These are phyloP conservation scores for Corylus americana DNA, from an alignment of 306 rosid species.

Conservation along the genomic window DNA sequence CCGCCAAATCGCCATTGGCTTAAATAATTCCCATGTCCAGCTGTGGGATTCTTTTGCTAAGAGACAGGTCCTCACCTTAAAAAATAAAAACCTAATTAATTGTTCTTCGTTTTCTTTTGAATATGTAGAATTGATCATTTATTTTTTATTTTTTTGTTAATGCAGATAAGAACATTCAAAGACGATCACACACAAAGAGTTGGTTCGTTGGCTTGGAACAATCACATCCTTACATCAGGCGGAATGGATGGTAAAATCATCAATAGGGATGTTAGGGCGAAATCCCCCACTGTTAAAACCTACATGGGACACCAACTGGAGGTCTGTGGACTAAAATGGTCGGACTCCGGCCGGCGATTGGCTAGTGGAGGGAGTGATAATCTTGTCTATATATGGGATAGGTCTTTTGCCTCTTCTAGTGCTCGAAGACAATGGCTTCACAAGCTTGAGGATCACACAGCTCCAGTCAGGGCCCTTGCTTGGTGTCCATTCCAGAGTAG, in stretches of 20 bases:
- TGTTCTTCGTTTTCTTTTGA: too few species aligned
- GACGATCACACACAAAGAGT: slow-evolving; percentile 66
- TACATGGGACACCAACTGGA: slow-evolving; percentile 75
- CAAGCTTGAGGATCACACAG: slow-evolving; percentile 64
- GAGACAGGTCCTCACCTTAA: too few species aligned
- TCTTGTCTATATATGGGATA: slow-evolving; percentile 73
- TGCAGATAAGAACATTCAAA: slow-evolving; percentile 61
- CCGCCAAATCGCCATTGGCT: too few species aligned
- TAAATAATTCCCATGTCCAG: too few species aligned
- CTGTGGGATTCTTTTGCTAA: too few species aligned
- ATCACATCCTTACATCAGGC: slow-evolving; percentile 72
- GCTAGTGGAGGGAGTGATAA: slow-evolving; percentile 86
- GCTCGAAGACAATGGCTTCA: slow-evolving; percentile 73
- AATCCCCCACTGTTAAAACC: slow-evolving; percentile 65
- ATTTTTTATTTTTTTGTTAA: slow-evolving; percentile 5
- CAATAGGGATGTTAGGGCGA: slow-evolving; percentile 70
- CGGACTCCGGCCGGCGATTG: slow-evolving; percentile 66
- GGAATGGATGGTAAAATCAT: slow-evolving; percentile 72
- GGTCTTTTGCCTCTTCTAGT: slow-evolving; percentile 54
- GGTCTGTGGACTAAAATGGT: slow-evolving; percentile 85
- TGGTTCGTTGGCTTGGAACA: slow-evolving; percentile 78
- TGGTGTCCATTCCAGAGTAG: slow-evolving; percentile 88
- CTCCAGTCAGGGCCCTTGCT: slow-evolving; percentile 80
- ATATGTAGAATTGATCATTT: background rate
- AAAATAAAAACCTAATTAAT: too few species aligned